These are phyloP conservation scores for Mycena pura DNA, from an alignment of 768 basidiomycete genomes.

Conservation along the genomic window DNA sequence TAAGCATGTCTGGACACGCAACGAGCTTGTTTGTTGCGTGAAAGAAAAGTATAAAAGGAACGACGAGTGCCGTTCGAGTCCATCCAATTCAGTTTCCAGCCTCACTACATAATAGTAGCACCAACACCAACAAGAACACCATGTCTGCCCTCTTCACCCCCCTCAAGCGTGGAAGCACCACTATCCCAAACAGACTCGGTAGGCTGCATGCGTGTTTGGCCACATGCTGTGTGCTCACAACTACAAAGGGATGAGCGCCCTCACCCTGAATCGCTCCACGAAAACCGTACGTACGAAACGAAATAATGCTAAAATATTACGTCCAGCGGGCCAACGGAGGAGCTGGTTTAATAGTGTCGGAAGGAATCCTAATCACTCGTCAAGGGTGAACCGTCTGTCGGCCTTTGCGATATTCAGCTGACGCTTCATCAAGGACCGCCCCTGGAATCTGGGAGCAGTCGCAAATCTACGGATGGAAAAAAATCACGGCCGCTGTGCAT, in stretches of 20 bases:
- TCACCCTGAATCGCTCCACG: conserved; percentile 44
- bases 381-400: conserved; percentile 40
- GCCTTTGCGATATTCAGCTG: background rate
- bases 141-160: conserved; percentile 30
- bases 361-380: conserved; percentile 36
- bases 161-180: conserved; percentile 40
- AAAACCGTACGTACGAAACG: conserved; percentile 42
- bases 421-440: conserved; percentile 24
- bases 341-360: conserved; percentile 43
- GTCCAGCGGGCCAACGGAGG: conserved; percentile 44
- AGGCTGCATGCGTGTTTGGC: background rate
- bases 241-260: conserved; percentile 40
- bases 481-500: conserved; percentile 43
- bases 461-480: conserved; percentile 38
- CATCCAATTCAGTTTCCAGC: too few species aligned
- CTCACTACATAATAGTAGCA: too few species aligned
- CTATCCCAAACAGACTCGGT: conserved; percentile 40
- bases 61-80: too few species aligned
- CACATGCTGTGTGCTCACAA: too few species aligned
- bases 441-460: conserved; percentile 24
- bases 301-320: conserved; percentile 45
- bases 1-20: too few species aligned
- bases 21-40: too few species aligned
- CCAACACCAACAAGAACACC: too few species aligned
- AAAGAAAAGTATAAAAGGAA: too few species aligned